Percentiles rank a stretch among this genome's conserved stretches.
These are phyloP conservation scores for Rugonectria rugulosa DNA, from an alignment of 2,329 filamentous ascomycete genomes.

Conservation along the genomic window DNA sequence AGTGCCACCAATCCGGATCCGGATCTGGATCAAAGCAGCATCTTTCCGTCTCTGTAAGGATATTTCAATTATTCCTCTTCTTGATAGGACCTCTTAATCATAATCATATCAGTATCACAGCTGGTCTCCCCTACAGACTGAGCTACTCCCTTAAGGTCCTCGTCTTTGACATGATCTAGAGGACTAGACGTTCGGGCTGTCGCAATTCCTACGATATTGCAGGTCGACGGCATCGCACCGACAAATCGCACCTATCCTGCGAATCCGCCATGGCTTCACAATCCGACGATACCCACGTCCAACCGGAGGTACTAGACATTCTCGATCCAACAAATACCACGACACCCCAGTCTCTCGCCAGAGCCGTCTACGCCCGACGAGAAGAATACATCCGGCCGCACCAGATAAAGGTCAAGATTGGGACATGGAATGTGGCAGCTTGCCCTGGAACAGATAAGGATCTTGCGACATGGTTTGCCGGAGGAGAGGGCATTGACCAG, in stretches of 20 bases:
- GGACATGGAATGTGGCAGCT: conserved; percentile 93
- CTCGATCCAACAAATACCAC: conserved; percentile 50
- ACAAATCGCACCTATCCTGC: conserved; percentile 24
- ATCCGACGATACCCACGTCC: conserved; percentile 40
- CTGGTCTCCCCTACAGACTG: not conserved
- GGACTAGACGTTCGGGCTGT: conserved; percentile 35
- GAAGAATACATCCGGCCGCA: conserved; percentile 80
- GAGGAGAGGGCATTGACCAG: conserved; percentile 74
- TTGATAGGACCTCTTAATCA: conserved; percentile 1
- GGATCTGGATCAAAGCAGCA: not conserved
- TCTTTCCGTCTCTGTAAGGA: not conserved
- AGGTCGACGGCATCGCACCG: conserved; percentile 33
- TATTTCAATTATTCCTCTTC: not conserved
- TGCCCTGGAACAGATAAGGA: conserved; percentile 88
- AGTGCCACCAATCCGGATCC: conserved; percentile 17
- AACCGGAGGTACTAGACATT: conserved; percentile 50
- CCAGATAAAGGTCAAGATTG: conserved; percentile 84
- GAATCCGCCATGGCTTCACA: conserved; percentile 37
- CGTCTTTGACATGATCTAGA: conserved; percentile 45
- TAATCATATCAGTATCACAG: conserved; percentile 26
- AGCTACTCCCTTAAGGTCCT: conserved; percentile 1
- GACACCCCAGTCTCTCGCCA: conserved; percentile 66
- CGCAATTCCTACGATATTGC: conserved; percentile 32
- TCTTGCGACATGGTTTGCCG: conserved; percentile 86
- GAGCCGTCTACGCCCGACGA: conserved; percentile 74